phyloP scores from a whole-genome alignment of 768 basidiomycete genomes.

The Russula sp. region DNA sequence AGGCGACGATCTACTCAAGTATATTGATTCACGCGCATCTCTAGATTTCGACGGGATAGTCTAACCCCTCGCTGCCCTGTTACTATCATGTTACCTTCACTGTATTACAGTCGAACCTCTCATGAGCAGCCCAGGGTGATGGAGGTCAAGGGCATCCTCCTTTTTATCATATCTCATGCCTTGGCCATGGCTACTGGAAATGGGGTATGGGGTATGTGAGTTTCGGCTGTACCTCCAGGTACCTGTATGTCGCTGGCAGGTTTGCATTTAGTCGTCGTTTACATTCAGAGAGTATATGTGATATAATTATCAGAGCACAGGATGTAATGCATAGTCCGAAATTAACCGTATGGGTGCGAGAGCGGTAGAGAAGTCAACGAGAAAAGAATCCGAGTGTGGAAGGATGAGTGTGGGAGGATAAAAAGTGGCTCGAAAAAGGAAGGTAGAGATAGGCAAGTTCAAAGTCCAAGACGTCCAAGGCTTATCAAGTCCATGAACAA shows the following conservation, averaged over 20 bases:
- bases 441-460: not conserved
- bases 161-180: too few species aligned
- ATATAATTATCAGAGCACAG: conserved; percentile 18
- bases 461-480: conserved; percentile 17
- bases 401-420: not conserved
- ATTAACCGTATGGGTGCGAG: conserved; percentile 9
- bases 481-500: conserved; percentile 14
- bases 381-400: not conserved
- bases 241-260: not conserved
- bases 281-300: conserved; percentile 16
- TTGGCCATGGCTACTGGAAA: too few species aligned
- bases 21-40: too few species aligned
- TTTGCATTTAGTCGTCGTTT: not conserved
- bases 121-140: too few species aligned
- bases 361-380: not conserved
- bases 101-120: too few species aligned
- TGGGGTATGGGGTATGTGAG: too few species aligned
- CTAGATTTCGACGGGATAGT: too few species aligned
- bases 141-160: too few species aligned
- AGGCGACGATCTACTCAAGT: too few species aligned
- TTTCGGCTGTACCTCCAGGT: not conserved
- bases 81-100: too few species aligned
- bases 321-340: conserved; percentile 19
- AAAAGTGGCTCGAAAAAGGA: not conserved
- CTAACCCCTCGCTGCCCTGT: too few species aligned